Evolutionary conservation across 108 stramenopile genomes (phyloP), one percentile per base, ranked within the genome.

Genomic region (Pseudonitzschia delicatissima): DNA sequence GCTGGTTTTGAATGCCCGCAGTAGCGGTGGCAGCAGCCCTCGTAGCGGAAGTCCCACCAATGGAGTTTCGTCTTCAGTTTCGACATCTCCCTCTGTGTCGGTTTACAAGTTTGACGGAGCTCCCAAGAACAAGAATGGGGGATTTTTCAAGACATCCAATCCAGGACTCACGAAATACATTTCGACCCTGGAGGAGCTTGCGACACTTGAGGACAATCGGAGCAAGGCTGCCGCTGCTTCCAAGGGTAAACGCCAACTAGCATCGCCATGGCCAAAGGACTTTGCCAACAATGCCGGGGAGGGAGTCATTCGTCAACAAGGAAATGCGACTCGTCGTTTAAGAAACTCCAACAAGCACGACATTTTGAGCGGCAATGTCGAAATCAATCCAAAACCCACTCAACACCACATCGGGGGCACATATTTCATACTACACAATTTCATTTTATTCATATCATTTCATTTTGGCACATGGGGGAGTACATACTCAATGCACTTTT

Each of bases 301-400:
- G 61, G 87, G 87, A 20, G 84, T 85, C 40, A 57, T 68, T n/a
- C 11, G 78, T 76, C 20, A 79, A 83, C 51, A 82, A 83, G 25
- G 82, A 86, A 57, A 45, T 50, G 20, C 60, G 82, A 45, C 32
- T 57, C 40, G 35, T 83, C 58, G 79, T 82, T 15, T 85, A 72
- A 55, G 5, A 62, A 23, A n/a, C n/a, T n/a, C n/a, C n/a, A n/a
- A n/a, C n/a, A n/a, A n/a, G n/a, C n/a, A n/a, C n/a, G n/a, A n/a
- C n/a, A n/a, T n/a, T n/a, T n/a, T n/a, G n/a, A n/a, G n/a, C n/a
- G n/a, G n/a, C n/a, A n/a, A n/a, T n/a, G n/a, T n/a, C n/a, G n/a
- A n/a, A n/a, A n/a, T n/a, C n/a, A n/a, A n/a, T n/a, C n/a, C n/a
- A n/a, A n/a, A n/a, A n/a, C n/a, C n/a, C n/a, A n/a, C n/a, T n/a